Conservation (phyloP, 306 rosid species). For the Dalbergia cultrata region DNA sequence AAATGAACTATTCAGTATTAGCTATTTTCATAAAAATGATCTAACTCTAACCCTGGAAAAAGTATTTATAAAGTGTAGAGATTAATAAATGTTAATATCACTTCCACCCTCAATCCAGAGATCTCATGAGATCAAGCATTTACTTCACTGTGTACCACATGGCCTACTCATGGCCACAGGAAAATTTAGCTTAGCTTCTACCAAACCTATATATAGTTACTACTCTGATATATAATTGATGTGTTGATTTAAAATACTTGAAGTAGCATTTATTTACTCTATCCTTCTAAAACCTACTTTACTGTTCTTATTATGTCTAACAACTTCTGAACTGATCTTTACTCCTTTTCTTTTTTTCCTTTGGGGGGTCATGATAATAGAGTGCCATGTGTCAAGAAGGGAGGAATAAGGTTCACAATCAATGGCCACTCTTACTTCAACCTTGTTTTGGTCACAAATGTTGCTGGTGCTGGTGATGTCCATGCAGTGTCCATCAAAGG, state of each 20-base stretch:
- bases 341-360: background rate
- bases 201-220: slow-evolving; percentile 20
- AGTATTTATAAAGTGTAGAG: slow-evolving; percentile 13
- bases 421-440: slow-evolving; percentile 97
- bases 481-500: slow-evolving; percentile 87
- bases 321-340: background rate
- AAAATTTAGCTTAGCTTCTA: slow-evolving; percentile 13
- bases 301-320: background rate
- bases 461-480: slow-evolving; percentile 88
- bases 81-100: slow-evolving; percentile 33
- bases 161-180: slow-evolving; percentile 13
- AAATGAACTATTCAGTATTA: too few relatives aligned
- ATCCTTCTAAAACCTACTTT: background rate
- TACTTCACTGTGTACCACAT: slow-evolving; percentile 13
- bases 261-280: background rate
- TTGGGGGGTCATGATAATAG: slow-evolving; percentile 47
- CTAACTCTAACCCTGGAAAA: too few relatives aligned
- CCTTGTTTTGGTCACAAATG: slow-evolving; percentile 87
- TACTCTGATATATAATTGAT: background rate
- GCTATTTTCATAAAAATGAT: too few relatives aligned
- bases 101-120: background rate
- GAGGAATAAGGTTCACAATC: slow-evolving; percentile 91
- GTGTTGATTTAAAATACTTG: slow-evolving; percentile 7
- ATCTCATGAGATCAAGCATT: slow-evolving; percentile 12
- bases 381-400: slow-evolving; percentile 82